Evolutionary conservation across 345 rosid species (phyloP).

Genomic region (Raphanus raphanistrum): DNA sequence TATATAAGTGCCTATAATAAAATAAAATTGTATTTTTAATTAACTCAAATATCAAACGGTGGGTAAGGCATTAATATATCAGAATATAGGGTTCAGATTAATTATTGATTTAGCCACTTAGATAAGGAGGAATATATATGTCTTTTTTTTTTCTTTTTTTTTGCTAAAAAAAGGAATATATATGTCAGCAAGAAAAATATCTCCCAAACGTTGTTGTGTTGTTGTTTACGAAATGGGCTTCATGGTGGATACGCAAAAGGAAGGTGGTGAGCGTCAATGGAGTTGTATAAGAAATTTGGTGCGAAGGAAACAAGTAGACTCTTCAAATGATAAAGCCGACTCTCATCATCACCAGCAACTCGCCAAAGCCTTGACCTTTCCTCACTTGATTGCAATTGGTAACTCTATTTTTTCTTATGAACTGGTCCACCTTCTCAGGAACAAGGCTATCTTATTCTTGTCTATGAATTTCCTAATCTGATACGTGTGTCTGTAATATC

Average conservation of each 20-base stretch:
- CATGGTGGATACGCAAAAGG: slow-evolving; percentile 42
- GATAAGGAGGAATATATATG: not conserved
- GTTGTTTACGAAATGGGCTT: slow-evolving; percentile 44
- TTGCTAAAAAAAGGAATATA: too few relatives aligned
- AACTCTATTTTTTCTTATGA: slow-evolving; percentile 2
- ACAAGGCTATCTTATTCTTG: not conserved
- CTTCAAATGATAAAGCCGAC: slow-evolving; percentile 42
- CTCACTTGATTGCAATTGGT: slow-evolving; percentile 85
- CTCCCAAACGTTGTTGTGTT: not conserved
- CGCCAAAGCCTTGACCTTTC: slow-evolving; percentile 69
- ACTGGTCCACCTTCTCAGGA: not conserved
- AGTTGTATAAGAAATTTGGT: slow-evolving; percentile 46
- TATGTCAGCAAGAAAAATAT: not conserved
- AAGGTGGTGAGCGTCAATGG: slow-evolving; percentile 43
- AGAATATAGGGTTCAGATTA: not conserved
- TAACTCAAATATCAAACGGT: not conserved
- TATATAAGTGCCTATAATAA: not conserved
- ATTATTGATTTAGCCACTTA: not conserved
- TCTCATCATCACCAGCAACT: slow-evolving; percentile 47
- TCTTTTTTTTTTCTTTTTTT: too few relatives aligned
- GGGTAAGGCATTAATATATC: not conserved
- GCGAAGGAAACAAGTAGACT: slow-evolving; percentile 82
- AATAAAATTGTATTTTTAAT: not conserved
- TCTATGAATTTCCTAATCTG: not conserved
- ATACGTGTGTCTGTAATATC: not conserved